phyloP scores from a whole-genome alignment of 768 basidiomycete genomes.

The Mycena capillaripes region DNA sequence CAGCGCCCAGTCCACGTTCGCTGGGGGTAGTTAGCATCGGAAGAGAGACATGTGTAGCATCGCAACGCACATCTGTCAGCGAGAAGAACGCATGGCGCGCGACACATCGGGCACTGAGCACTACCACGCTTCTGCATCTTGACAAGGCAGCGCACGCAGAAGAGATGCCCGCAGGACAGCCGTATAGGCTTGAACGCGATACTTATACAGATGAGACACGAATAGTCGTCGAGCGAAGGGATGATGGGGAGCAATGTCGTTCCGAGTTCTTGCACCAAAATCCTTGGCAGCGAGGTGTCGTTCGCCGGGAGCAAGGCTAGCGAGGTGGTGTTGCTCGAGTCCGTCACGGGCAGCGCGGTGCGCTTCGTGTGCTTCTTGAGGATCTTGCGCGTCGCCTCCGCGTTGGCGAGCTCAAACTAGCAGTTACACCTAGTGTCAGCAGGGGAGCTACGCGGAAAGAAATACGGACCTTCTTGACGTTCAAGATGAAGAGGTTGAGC shows the following conservation, averaged over 20 bases:
- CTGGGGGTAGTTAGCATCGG: conserved; percentile 49
- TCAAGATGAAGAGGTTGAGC: conserved; percentile 83
- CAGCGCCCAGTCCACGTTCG: conserved; percentile 84
- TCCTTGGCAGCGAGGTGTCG: conserved; percentile 62
- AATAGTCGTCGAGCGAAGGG: conserved; percentile 86
- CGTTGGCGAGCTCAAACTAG: conserved; percentile 86
- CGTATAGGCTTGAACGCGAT: conserved; percentile 95
- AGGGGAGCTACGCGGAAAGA: not conserved
- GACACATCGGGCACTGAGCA: conserved; percentile 87
- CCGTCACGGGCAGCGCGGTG: conserved; percentile 73
- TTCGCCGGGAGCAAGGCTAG: conserved; percentile 48
- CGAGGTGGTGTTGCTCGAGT: conserved; percentile 39
- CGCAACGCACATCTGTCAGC: conserved; percentile 79
- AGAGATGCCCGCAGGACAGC: conserved; percentile 83
- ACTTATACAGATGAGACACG: conserved; percentile 88
- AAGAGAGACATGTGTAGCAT: not conserved
- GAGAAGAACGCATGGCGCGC: conserved; percentile 79
- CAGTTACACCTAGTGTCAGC: not conserved
- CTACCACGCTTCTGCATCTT: conserved; percentile 91
- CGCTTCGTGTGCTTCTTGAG: conserved; percentile 95
- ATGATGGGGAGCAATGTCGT: conserved; percentile 86
- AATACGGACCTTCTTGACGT: conserved; percentile 78
- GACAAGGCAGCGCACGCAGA: conserved; percentile 85
- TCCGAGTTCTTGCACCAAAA: conserved; percentile 86
- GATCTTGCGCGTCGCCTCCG: conserved; percentile 93